phyloP scores from a whole-genome alignment of 257 asterid genomes.

The Gentiana macrophylla region DNA sequence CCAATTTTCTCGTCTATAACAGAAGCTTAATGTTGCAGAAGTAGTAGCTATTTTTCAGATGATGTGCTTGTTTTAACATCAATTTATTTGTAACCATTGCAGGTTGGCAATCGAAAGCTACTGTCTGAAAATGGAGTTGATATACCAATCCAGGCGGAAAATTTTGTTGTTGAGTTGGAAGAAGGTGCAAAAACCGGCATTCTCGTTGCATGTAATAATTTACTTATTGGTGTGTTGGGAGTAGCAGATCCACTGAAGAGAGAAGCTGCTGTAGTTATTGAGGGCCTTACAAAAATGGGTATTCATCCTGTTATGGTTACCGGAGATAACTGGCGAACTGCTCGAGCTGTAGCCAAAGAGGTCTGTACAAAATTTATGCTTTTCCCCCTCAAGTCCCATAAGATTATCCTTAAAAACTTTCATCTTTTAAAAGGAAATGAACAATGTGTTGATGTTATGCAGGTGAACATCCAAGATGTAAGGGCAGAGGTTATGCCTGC shows the following conservation, averaged over 20 bases:
- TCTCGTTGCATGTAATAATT: slow-evolving; percentile 54
- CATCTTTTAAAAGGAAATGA: background rate
- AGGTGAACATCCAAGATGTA: slow-evolving; percentile 87
- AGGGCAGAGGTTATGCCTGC: slow-evolving; percentile 99
- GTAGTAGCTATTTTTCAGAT: background rate
- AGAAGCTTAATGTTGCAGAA: slow-evolving; percentile 1
- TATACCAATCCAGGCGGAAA: slow-evolving; percentile 53
- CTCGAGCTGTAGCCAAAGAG: slow-evolving; percentile 96
- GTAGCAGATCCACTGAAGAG: slow-evolving; percentile 94
- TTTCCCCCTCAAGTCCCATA: background rate
- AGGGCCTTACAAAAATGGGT: slow-evolving; percentile 90
- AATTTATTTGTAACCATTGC: background rate
- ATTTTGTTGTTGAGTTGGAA: slow-evolving; percentile 74
- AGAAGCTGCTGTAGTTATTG: slow-evolving; percentile 91
- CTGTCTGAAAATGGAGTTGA: slow-evolving; percentile 48
- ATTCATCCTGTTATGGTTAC: slow-evolving; percentile 92
- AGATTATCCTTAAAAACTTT: too few relatives aligned
- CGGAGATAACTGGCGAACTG: slow-evolving; percentile 99
- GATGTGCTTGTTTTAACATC: too few relatives aligned
- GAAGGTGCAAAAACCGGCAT: slow-evolving; percentile 90
- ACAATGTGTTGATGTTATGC: slow-evolving; percentile 6
- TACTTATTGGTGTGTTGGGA: slow-evolving; percentile 73
- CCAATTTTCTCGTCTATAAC: background rate
- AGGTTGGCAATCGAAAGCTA: slow-evolving; percentile 93
- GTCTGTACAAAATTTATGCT: slow-evolving; percentile 24